Conservation (phyloP, 208 protist species). For the Leishmania guyanensis region DNA sequence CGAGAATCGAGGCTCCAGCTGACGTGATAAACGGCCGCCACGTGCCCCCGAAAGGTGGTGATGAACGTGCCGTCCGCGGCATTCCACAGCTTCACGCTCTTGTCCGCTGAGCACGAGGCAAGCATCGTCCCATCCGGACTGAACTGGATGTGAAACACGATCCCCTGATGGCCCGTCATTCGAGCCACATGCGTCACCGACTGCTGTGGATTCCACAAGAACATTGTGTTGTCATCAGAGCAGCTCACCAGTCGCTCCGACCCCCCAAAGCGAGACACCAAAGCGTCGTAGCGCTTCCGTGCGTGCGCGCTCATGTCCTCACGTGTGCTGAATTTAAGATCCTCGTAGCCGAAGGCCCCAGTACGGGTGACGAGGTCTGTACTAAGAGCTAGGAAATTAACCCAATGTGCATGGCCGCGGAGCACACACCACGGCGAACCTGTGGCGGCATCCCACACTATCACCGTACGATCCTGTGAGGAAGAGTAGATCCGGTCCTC, state of each 20-base stretch:
- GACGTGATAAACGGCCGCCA: constrained; percentile 97
- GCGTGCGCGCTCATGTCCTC: constrained; percentile 70
- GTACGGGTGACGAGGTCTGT: constrained; percentile 97
- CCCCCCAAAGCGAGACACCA: constrained; percentile 65
- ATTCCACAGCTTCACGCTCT: constrained; percentile 98
- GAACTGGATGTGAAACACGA: constrained; percentile 96
- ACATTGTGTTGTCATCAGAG: constrained; percentile 98
- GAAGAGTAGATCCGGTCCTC: constrained; percentile 94
- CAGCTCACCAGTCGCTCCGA: constrained; percentile 94
- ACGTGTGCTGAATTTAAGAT: constrained; percentile 51
- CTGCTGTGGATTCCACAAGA: constrained; percentile 95
- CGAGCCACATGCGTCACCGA: constrained; percentile 86
- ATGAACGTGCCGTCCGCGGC: constrained; percentile 92
- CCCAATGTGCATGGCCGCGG: constrained; percentile 98
- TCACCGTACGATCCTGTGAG: constrained; percentile 97
- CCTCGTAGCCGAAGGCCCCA: constrained; percentile 96
- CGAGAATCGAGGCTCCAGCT: constrained; percentile 96
- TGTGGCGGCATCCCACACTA: constrained; percentile 93
- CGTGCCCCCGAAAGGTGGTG: constrained; percentile 95
- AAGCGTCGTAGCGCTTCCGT: constrained; percentile 78
- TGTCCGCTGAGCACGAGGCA: constrained; percentile 98
- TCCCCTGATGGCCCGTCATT: constrained; percentile 94
- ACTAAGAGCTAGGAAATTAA: constrained; percentile 98
- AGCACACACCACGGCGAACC: constrained; percentile 81
- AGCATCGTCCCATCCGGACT: constrained; percentile 97